Evolutionary conservation across 2,329 filamentous ascomycete species (phyloP), one percentile per base, ranked within the genome.

Genomic region (Dichotomopilus funicola): DNA sequence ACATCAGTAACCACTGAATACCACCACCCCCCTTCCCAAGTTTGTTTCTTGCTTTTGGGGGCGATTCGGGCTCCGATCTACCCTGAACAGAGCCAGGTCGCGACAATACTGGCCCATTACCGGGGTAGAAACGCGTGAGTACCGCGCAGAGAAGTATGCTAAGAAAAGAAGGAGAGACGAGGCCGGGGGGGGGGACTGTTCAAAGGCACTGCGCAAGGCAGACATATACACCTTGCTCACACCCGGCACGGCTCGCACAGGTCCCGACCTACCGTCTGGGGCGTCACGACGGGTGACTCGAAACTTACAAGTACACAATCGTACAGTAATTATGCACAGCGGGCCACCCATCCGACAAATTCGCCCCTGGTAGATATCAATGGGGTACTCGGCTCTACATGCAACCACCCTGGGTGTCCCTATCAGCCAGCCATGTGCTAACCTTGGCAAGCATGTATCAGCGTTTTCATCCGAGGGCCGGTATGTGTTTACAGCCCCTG

Each of bases 121-220:
- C 37, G 43, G 56, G 54, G 48, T 35, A 43, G 36, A 45, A 45
- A 51, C 46, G 54, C 56, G 59, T 50, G 52, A 27, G 43, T 19
- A 44, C 37, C 56, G 42, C 59, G 56, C 59, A 55, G 55, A 62
- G 49, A 48, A 54, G 55, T 42, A 51, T 56, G 44, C 54, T 40
- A 44, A 49, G 42, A 1, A 31, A 33, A 40, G 49, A 31, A 44
- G 53, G 49, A 49, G 55, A 54, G 35, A 37, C 41, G 44, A 49
- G 41, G 46, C 47, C 45, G 37, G 54, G 49, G 41, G 49, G 41
- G 46, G 47, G 48, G 37, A 54, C 49, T 33, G 11, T 31, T 47
- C 13, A 13, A 38, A 13, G 10, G 54, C 35, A 34, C 49, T 12
- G 13, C n/a, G 13, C n/a, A 45, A 34, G 49, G 38, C n/a, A 38